Evolutionary conservation across 257 asterid genomes (phyloP).

Genomic region (Jacaranda copaia): DNA sequence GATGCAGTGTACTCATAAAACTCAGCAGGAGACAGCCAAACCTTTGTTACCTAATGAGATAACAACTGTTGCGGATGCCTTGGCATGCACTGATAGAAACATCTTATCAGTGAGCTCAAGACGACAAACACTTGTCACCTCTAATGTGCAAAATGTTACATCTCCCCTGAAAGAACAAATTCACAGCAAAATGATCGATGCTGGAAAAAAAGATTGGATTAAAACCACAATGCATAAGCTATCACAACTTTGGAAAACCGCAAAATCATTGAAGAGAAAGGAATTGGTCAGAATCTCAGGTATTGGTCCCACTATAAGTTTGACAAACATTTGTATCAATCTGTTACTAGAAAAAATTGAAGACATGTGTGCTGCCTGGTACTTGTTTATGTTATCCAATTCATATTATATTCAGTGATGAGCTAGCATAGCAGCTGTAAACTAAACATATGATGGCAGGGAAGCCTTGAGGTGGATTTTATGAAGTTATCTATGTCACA

Average conservation of each 20-base stretch:
- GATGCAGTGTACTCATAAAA: no score
- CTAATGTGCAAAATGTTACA: conserved; percentile 31
- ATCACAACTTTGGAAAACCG: conserved; percentile 39
- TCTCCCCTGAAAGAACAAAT: conserved; percentile 30
- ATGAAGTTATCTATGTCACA: no score
- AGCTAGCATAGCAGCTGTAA: no score
- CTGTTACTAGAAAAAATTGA: conserved; percentile 13
- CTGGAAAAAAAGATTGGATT: conserved; percentile 35
- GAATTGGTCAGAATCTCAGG: conserved; percentile 38
- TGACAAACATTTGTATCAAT: conserved; percentile 3
- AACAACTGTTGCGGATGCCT: neutral
- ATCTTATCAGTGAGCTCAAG: conserved; percentile 35
- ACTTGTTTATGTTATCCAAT: neutral
- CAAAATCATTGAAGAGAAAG: conserved; percentile 37
- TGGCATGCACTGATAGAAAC: conserved; percentile 28
- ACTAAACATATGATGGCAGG: no score
- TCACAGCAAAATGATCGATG: conserved; percentile 28
- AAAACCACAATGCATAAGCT: conserved; percentile 39
- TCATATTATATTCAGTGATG: no score
- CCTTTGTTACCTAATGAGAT: no score
- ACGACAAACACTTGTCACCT: conserved; percentile 29
- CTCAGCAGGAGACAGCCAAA: no score
- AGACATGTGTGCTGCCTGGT: neutral
- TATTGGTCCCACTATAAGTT: conserved; percentile 28
- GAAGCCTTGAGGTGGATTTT: no score